Base-by-base conservation (phyloP, 1,139 yeast species). In the Trichomonascaceae sp. region DNA sequence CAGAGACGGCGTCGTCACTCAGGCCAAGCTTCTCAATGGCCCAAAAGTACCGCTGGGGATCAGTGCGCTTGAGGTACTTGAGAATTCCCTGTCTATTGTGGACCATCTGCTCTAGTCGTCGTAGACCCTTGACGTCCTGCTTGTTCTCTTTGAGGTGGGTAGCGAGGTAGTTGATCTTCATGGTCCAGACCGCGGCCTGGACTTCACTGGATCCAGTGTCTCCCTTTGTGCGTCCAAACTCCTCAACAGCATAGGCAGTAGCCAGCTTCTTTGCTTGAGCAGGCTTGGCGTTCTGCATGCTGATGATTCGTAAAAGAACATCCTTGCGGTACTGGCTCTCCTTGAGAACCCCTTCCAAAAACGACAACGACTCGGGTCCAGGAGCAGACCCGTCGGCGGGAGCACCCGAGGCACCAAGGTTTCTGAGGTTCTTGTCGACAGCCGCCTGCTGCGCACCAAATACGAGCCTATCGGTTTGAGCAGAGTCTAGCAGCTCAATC, bases 141-240 rank as follows among this genome's bases (percentile, higher is more conserved):
- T 74, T 77, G 52, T 76, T 67, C 36, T 69, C 66, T 51, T 75
- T 75, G 38, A 81, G 68, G 52, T 87, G 96, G 30, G 71, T 69
- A 64, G 81, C 82, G 38, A 82, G 65, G 46, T 72, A 76, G 44
- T 79, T 84, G 45, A 89, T 82, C 49, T 73, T 73, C 36, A 82
- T 76, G 1, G 97, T 84, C 60, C 77, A 62, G 20, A 82, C 70
- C 2, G 96, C 97, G 1, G 97, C 95, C 57, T 87, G 96, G 18
- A 85, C 96, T 59, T 87, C 97, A 33, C 94, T 75, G 1, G 94
- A 81, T 1, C 93, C 96, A 0, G 96, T 82, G 54, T 89, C 97
- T 33, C 94, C 95, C 33, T 76, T 84, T 43, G 70, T 68, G 50
- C 95, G 69, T 45, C 73, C 75, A 56, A 89, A 85, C 58, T 85